Evolutionary conservation across 306 rosid genomes (phyloP).

Genomic region (Sicyos baderoa): DNA sequence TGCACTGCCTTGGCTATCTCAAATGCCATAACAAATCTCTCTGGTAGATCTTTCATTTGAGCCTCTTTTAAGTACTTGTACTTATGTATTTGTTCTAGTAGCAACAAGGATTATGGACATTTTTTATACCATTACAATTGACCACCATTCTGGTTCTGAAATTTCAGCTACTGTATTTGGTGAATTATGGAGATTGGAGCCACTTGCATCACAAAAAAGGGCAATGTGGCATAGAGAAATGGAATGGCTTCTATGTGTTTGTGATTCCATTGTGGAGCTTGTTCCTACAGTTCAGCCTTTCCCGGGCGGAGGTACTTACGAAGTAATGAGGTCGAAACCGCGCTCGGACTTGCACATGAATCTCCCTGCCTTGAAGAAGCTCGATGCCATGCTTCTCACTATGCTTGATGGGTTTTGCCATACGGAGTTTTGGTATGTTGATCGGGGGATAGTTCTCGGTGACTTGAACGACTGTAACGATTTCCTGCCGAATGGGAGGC

Average conservation of each 20-base stretch:
- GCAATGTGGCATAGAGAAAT: slow-evolving; percentile 89
- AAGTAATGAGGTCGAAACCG: slow-evolving; percentile 71
- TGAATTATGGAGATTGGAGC: slow-evolving; percentile 86
- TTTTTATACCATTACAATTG: background rate
- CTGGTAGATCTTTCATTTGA: slow-evolving; percentile 44
- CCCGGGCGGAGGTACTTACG: slow-evolving; percentile 84
- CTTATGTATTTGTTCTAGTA: background rate
- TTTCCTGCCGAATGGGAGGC: slow-evolving; percentile 45
- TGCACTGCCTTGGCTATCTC: slow-evolving; percentile 94
- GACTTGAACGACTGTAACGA: slow-evolving; percentile 55
- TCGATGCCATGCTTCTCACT: slow-evolving; percentile 67
- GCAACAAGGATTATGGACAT: background rate
- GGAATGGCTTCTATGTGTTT: slow-evolving; percentile 80
- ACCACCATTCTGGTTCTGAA: slow-evolving; percentile 17
- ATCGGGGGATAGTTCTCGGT: slow-evolving; percentile 51
- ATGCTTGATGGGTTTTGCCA: slow-evolving; percentile 80
- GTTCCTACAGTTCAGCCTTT: slow-evolving; percentile 81
- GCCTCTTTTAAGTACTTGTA: background rate
- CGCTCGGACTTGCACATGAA: slow-evolving; percentile 74
- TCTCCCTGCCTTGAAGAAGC: slow-evolving; percentile 83
- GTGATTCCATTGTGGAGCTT: slow-evolving; percentile 83
- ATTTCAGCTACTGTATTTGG: slow-evolving; percentile 86
- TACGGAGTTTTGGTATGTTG: slow-evolving; percentile 70
- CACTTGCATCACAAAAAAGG: slow-evolving; percentile 61
- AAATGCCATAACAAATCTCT: slow-evolving; percentile 85